Conservation (phyloP, 2,329 filamentous ascomycete genomes). For the Endoconidiophora laricicola region DNA sequence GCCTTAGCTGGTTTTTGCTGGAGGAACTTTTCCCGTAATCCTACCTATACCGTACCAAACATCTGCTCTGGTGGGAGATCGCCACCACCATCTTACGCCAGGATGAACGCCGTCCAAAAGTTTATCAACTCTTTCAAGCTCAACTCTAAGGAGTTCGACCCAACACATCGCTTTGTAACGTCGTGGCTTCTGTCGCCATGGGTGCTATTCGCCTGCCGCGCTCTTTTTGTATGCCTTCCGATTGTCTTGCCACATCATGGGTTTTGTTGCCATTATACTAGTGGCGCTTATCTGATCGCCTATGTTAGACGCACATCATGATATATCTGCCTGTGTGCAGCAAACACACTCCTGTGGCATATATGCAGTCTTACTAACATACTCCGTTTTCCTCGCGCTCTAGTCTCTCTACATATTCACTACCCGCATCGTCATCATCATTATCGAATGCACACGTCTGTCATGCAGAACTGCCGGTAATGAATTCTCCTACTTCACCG, state of each 20-base stretch:
- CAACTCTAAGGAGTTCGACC: conserved; percentile 31
- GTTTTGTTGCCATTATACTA: too few relatives aligned
- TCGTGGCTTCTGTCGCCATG: conserved; percentile 64
- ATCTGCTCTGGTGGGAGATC: background rate
- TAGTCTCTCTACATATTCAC: conserved; percentile 52
- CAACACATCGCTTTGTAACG: conserved; percentile 53
- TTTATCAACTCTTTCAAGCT: conserved; percentile 22
- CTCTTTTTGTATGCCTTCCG: conserved; percentile 30
- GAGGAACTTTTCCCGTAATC: too few relatives aligned
- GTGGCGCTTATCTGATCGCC: background rate
- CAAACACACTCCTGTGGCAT: background rate
- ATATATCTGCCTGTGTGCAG: background rate
- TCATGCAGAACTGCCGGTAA: conserved; percentile 30
- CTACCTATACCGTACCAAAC: too few relatives aligned
- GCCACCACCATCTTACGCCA: background rate
- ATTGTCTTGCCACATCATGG: background rate
- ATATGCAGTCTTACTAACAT: background rate
- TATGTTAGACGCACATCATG: background rate
- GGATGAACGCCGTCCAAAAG: background rate
- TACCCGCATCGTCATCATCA: conserved; percentile 52
- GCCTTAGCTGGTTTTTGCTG: too few relatives aligned
- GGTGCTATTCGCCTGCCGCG: conserved; percentile 40
- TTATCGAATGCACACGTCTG: conserved; percentile 37
- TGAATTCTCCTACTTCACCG: conserved; percentile 69
- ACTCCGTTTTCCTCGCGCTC: background rate